These are phyloP conservation scores for Oryza australiensis DNA, from an alignment of 176 grass and related monocot genomes.

Conservation along the genomic window DNA sequence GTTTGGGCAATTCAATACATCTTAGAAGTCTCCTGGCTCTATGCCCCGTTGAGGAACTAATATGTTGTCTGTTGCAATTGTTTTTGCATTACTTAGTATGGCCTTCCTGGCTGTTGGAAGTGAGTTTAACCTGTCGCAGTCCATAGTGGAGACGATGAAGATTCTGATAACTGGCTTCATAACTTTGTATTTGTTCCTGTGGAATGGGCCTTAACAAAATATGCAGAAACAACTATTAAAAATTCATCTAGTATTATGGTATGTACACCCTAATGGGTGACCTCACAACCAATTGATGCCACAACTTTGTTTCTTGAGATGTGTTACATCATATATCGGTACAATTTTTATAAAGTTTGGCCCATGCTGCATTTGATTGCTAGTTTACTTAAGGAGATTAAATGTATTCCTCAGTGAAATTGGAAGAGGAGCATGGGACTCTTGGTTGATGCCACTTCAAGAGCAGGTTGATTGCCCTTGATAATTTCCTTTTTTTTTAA, in stretches of 20 bases:
- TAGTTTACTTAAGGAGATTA: slow-evolving; percentile 32
- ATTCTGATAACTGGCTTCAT: not conserved
- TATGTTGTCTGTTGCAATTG: too few species aligned
- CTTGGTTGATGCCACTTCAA: slow-evolving; percentile 88
- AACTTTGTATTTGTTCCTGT: not conserved
- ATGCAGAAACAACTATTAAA: not conserved
- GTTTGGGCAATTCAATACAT: too few species aligned
- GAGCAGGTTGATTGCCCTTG: slow-evolving; percentile 60
- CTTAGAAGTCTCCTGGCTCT: too few species aligned
- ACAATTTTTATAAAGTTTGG: not conserved
- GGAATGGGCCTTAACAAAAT: not conserved
- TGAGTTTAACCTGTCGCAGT: not conserved
- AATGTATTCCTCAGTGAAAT: slow-evolving; percentile 64
- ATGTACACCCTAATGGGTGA: not conserved
- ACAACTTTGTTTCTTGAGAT: not conserved
- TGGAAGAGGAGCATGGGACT: slow-evolving; percentile 71
- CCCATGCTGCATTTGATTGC: not conserved
- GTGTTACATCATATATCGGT: not conserved
- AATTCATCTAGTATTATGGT: not conserved
- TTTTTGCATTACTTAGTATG: not conserved
- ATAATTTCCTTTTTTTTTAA: not conserved
- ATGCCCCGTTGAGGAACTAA: not conserved
- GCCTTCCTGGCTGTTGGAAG: not conserved
- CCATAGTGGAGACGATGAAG: not conserved
- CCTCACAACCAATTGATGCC: not conserved